Evolutionary conservation across 2,329 filamentous ascomycete species (phyloP).

Genomic region (Polychaeton citri): DNA sequence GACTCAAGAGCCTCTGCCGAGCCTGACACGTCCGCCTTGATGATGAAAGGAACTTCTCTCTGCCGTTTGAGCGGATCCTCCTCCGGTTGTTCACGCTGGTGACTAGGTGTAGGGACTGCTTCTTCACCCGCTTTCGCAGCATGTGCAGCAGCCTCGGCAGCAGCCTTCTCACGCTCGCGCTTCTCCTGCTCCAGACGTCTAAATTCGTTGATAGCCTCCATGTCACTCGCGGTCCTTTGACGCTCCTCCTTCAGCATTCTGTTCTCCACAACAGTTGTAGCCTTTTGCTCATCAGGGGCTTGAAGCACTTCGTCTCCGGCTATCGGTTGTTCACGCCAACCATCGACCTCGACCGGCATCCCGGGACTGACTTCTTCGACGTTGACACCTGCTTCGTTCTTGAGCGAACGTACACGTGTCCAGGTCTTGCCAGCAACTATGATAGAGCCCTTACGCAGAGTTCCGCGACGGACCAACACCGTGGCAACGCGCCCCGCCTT

Average conservation of each 20-base stretch:
- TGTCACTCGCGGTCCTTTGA: conserved; percentile 50
- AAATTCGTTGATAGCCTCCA: conserved; percentile 62
- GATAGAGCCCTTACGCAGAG: conserved; percentile 63
- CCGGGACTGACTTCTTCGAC: conserved; percentile 68
- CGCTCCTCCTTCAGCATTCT: conserved; percentile 59
- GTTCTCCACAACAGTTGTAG: conserved; percentile 64
- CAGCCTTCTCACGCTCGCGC: conserved; percentile 44
- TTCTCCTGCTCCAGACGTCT: conserved; percentile 46
- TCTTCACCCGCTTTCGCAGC: conserved; percentile 5
- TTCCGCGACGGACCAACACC: conserved; percentile 77
- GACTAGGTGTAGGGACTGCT: conserved; percentile 18
- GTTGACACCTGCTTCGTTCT: conserved; percentile 68
- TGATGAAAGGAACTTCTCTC: conserved; percentile 59
- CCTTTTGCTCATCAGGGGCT: conserved; percentile 63
- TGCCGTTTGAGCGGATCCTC: conserved; percentile 14
- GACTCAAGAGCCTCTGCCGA: conserved; percentile 83
- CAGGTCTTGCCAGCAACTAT: conserved; percentile 82
- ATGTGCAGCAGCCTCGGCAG: conserved; percentile 21
- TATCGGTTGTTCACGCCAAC: conserved; percentile 79
- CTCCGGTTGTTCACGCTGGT: conserved; percentile 11
- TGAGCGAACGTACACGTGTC: conserved; percentile 70
- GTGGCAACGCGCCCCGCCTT: conserved; percentile 74
- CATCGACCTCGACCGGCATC: conserved; percentile 80
- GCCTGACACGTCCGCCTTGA: conserved; percentile 88
- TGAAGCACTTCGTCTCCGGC: conserved; percentile 84